phyloP scores from a whole-genome alignment of 176 grass and related monocot genomes.

The Avena eriantha region DNA sequence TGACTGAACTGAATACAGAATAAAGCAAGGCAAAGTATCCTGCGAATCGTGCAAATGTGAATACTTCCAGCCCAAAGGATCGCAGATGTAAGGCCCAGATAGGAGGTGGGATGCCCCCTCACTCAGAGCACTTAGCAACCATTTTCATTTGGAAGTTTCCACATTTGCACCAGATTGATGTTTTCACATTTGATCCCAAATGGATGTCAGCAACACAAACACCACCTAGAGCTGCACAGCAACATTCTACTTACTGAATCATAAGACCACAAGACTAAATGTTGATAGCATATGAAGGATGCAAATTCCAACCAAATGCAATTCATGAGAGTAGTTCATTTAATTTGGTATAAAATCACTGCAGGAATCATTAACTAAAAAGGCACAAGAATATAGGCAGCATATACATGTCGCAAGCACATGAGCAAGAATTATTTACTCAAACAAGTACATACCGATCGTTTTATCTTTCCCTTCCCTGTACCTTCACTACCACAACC shows the following conservation, averaged over 20 bases:
- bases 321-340: neutral
- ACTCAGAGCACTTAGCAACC: slow-evolving; percentile 1
- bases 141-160: neutral
- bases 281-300: slow-evolving; percentile 6
- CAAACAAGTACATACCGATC: slow-evolving; percentile 49
- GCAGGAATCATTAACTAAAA: neutral
- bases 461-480: slow-evolving; percentile 89
- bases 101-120: neutral
- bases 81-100: neutral
- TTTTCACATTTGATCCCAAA: neutral
- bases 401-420: slow-evolving; percentile 4
- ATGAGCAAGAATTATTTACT: neutral
- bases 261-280: slow-evolving; percentile 17
- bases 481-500: slow-evolving; percentile 78
- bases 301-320: neutral
- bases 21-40: neutral
- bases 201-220: slow-evolving; percentile 7
- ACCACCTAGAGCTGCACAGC: neutral
- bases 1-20: neutral
- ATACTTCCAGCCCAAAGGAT: slow-evolving; percentile 4
- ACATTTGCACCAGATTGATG: neutral
- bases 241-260: slow-evolving; percentile 21
- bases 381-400: neutral
- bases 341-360: slow-evolving; percentile 13
- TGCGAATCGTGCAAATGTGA: neutral